Conservation (phyloP, 148 eudicot species). For the Hydrangea macrophylla region DNA sequence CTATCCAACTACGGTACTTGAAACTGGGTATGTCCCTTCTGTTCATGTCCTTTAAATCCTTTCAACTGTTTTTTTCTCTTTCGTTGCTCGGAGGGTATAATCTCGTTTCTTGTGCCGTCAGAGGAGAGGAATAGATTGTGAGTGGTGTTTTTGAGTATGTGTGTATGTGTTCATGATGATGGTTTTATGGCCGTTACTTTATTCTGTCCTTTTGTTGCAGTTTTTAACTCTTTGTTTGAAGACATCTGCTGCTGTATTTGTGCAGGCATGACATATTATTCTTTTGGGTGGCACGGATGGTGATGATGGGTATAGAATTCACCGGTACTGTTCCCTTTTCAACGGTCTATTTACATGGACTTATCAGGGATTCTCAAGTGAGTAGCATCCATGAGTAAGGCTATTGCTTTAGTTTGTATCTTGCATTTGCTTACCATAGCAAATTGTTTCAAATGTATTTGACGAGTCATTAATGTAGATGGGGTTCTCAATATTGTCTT, state of each 20-base stretch:
- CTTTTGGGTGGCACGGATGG: slow-evolving; percentile 99
- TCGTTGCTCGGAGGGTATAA: background rate
- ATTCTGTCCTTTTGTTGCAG: background rate
- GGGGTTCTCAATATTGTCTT: background rate
- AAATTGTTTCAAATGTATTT: background rate
- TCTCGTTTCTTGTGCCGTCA: too few relatives aligned
- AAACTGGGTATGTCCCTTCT: slow-evolving; percentile 70
- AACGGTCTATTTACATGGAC: slow-evolving; percentile 86
- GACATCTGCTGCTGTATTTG: slow-evolving; percentile 14
- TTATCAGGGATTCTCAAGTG: slow-evolving; percentile 92
- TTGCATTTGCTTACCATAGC: background rate
- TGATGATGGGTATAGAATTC: slow-evolving; percentile 98
- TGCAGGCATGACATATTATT: slow-evolving; percentile 97
- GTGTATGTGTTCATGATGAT: background rate
- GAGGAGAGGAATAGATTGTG: too few relatives aligned
- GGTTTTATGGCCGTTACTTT: background rate
- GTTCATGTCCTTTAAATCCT: slow-evolving; percentile 4
- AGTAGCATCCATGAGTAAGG: slow-evolving; percentile 26
- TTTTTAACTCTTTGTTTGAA: background rate
- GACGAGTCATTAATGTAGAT: background rate
- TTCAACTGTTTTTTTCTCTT: slow-evolving; percentile 3
- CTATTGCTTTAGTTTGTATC: background rate
- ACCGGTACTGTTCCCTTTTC: slow-evolving; percentile 91
- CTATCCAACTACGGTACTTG: slow-evolving; percentile 94
- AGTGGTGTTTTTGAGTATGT: background rate